Conservation (phyloP, 2,329 filamentous ascomycete genomes). For the Diaporthe amygdali region DNA sequence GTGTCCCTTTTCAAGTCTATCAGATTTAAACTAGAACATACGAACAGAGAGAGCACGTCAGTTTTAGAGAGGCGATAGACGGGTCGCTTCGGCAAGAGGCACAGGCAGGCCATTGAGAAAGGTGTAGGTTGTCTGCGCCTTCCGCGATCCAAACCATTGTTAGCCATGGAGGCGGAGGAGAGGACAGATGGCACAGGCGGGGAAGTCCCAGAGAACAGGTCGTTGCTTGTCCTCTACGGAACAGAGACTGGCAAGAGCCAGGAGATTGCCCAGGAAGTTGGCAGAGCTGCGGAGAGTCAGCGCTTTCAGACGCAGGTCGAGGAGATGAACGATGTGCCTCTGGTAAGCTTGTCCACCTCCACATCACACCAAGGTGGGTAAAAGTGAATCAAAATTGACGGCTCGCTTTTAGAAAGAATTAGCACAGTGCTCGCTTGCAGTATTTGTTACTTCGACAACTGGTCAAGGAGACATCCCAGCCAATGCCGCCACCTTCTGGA, state of each 20-base stretch:
- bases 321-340: constrained; percentile 76
- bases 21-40: neutral
- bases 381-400: neutral
- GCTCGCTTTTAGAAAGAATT: constrained; percentile 50
- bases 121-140: neutral
- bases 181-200: neutral
- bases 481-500: constrained; percentile 86
- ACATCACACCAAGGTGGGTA: neutral
- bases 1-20: neutral
- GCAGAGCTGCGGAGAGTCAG: constrained; percentile 74
- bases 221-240: constrained; percentile 80
- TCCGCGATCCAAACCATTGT: neutral
- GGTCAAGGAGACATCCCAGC: constrained; percentile 92
- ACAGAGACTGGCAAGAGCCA: constrained; percentile 95
- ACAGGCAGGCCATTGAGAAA: neutral
- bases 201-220: constrained; percentile 39
- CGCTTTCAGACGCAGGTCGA: constrained; percentile 78
- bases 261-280: constrained; percentile 87
- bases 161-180: constrained; percentile 19
- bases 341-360: constrained; percentile 61
- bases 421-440: constrained; percentile 60
- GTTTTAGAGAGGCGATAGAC: neutral
- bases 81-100: neutral
- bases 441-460: constrained; percentile 89
- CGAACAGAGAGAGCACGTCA: neutral